Conservation (phyloP, 2,329 filamentous ascomycete genomes). For the Scytalidium lignicola region DNA sequence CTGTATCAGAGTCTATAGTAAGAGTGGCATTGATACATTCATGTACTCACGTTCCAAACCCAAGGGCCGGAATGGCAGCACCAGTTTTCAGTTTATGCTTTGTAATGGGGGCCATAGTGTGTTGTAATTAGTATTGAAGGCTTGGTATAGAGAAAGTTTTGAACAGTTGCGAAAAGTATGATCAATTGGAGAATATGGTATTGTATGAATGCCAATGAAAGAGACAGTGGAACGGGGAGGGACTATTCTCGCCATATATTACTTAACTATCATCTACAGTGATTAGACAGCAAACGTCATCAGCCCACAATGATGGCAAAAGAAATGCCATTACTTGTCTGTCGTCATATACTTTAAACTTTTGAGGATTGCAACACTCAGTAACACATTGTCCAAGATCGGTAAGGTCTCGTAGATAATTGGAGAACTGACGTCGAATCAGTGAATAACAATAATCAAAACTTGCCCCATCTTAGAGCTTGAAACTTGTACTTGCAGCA, state of each 20-base stretch:
- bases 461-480: not conserved
- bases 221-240: not conserved
- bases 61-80: conserved; percentile 25
- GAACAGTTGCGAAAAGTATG: not conserved
- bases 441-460: not conserved
- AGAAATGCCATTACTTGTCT: not conserved
- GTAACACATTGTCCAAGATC: not conserved
- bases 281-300: not conserved
- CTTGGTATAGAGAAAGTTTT: not conserved
- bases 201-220: not conserved
- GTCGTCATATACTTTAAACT: not conserved
- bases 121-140: not conserved
- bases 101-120: not conserved
- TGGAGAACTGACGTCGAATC: too few species aligned
- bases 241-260: too few species aligned
- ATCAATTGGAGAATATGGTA: not conserved
- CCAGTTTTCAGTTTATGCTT: conserved; percentile 18
- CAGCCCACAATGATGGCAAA: not conserved
- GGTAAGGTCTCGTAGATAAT: not conserved
- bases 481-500: not conserved
- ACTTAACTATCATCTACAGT: not conserved
- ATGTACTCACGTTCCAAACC: conserved; percentile 19
- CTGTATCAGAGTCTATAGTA: not conserved
- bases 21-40: not conserved
- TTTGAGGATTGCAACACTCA: not conserved